Conservation (phyloP, 495 filamentous ascomycete genomes). For the Talaromyces liani region DNA sequence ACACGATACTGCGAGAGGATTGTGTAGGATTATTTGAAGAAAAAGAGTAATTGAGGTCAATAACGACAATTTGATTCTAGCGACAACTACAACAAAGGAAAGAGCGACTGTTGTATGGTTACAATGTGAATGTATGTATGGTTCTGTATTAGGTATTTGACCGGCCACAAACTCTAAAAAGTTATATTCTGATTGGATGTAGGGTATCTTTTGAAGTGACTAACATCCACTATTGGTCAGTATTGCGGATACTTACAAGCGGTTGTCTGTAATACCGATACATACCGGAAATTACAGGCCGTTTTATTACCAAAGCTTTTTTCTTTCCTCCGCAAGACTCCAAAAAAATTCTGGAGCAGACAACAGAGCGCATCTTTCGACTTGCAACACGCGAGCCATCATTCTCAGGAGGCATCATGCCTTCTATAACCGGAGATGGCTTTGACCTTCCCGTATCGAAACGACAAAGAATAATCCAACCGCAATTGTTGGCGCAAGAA, state of each 20-base stretch:
- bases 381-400: neutral
- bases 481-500: conserved; percentile 19
- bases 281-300: conserved; percentile 6
- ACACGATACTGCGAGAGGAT: neutral
- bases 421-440: conserved; percentile 33
- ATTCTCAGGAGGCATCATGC: conserved; percentile 22
- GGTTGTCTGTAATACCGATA: neutral
- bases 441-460: conserved; percentile 54
- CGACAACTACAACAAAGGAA: neutral
- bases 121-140: neutral
- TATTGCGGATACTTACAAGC: neutral
- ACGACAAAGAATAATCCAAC: conserved; percentile 50
- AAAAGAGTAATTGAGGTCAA: neutral
- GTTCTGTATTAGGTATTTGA: neutral
- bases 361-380: neutral
- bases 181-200: neutral
- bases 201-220: neutral
- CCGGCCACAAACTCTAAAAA: neutral
- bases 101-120: neutral
- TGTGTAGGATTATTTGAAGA: neutral
- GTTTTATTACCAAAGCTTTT: neutral
- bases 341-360: neutral
- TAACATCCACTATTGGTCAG: neutral
- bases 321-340: neutral
- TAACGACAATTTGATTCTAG: neutral